Conservation (phyloP, 257 asterid species). For the Solanum phureja region DNA sequence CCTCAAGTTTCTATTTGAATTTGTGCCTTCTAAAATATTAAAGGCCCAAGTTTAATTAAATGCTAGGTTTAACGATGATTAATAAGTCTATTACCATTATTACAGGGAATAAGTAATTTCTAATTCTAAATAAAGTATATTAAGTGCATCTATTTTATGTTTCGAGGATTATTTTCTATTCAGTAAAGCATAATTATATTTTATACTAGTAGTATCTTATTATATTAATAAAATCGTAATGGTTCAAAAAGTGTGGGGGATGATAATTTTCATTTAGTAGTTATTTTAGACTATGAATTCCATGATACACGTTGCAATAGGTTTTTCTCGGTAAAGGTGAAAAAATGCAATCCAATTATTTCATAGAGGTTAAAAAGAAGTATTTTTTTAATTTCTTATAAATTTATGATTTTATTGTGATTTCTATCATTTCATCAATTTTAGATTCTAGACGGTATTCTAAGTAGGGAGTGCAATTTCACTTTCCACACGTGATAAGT, state of each 20-base stretch:
- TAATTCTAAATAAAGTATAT: neutral
- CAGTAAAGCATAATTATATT: neutral
- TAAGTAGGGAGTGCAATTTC: too few relatives aligned
- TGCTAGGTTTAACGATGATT: neutral
- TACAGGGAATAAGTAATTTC: neutral
- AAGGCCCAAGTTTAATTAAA: neutral
- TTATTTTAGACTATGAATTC: neutral
- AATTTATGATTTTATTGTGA: neutral
- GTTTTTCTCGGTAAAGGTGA: neutral
- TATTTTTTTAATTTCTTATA: neutral
- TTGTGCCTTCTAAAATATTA: neutral
- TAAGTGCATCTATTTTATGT: neutral
- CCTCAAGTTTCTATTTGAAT: neutral
- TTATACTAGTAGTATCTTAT: too few relatives aligned
- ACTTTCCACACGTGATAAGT: neutral
- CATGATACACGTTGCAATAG: neutral
- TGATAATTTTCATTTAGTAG: neutral
- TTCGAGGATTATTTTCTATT: neutral
- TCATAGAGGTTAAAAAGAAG: neutral
- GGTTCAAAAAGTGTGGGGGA: neutral
- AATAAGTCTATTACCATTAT: too few relatives aligned
- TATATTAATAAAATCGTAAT: too few relatives aligned
- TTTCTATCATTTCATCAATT: neutral
- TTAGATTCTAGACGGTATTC: too few relatives aligned
- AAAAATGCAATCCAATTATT: neutral